A percentile compares a stretch with the other conserved stretches of the same genome.
These are phyloP conservation scores for Geosmithia morbida DNA, from an alignment of 2,329 filamentous ascomycete species.

Conservation along the genomic window DNA sequence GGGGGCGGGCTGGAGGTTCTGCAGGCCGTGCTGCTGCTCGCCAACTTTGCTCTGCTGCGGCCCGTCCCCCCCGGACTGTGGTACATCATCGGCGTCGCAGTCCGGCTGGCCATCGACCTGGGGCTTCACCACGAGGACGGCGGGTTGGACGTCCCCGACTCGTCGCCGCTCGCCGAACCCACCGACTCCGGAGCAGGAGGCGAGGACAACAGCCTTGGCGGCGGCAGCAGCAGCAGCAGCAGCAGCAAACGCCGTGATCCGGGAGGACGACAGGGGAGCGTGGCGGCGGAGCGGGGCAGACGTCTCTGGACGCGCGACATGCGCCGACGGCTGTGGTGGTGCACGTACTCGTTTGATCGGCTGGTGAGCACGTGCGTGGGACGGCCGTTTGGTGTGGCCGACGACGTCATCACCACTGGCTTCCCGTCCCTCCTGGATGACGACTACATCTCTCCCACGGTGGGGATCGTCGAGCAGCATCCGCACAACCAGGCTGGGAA, in stretches of 20 bases:
- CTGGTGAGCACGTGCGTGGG: conserved; percentile 90
- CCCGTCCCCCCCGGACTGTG: conserved; percentile 88
- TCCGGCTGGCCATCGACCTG: conserved; percentile 78
- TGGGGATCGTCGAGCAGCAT: conserved; percentile 45
- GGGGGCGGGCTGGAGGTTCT: conserved; percentile 87
- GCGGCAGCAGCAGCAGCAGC: conserved; percentile 4
- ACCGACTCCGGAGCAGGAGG: conserved; percentile 8
- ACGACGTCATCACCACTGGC: conserved; percentile 90
- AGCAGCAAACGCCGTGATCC: too few species aligned
- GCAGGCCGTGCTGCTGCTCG: conserved; percentile 81
- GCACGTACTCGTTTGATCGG: conserved; percentile 88
- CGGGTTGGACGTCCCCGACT: conserved; percentile 43
- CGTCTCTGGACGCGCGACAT: conserved; percentile 79
- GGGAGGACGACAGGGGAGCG: conserved; percentile 17
- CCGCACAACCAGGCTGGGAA: neutral
- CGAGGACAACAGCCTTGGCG: conserved; percentile 20
- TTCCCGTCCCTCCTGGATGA: conserved; percentile 86
- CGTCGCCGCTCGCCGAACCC: too few species aligned
- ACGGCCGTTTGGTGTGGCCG: conserved; percentile 85
- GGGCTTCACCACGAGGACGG: conserved; percentile 90
- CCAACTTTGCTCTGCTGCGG: conserved; percentile 79
- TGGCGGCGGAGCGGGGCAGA: conserved; percentile 41
- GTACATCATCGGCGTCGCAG: conserved; percentile 94
- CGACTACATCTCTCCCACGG: conserved; percentile 60
- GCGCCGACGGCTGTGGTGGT: conserved; percentile 86